Base-by-base conservation (phyloP, 306 rosid genomes). In the Datisca glomerata region DNA sequence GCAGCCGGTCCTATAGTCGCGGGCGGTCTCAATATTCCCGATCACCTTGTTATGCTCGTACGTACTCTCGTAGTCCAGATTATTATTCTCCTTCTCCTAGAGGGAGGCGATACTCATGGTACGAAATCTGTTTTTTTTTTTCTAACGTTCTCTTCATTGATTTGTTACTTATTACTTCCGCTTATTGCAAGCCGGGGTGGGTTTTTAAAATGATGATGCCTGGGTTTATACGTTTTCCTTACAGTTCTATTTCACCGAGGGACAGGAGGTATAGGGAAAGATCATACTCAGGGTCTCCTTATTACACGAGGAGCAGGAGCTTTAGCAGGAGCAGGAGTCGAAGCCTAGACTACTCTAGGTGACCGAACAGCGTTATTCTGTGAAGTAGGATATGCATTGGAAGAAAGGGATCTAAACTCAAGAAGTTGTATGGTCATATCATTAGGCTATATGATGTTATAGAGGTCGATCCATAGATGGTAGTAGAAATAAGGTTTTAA, bases 231-330 rank as follows among this genome's bases (percentile, higher is more conserved):
- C n/a, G n/a, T n/a, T n/a, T n/a, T n/a, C n/a, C n/a, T n/a, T 39
- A 19, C 62, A 78, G 86, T 73, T 81, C 96, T 6, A 67, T 80
- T 42, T 86, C 94, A 12, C 91, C 83, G 3, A 60, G 78, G 28
- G 64, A 38, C 21, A 34, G 39, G 40, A 72, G 61, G 45, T 75
- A 67, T 38, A 49, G 72, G 55, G 65, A 56, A 8, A 60, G 38
- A 21, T 80, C 80, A 4, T 61, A 72, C 79, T 71, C 85, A 5
- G 53, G 78, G 51, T 74, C 93, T 7, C 75, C 87, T 41, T 71
- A 53, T 64, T 53, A 28, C 25, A 69, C 93, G 7, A 61, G 75
- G 65, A 63, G 76, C 66, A 62, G 19, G 4, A 56, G 73, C 41
- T 49, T 39, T 1, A 61, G 81, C 51, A 56, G 59, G 49, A 69